A percentile compares a stretch with the other conserved stretches of the same genome.
phyloP scores from a whole-genome alignment of 176 grass and related monocot genomes.

The Zea mays region DNA sequence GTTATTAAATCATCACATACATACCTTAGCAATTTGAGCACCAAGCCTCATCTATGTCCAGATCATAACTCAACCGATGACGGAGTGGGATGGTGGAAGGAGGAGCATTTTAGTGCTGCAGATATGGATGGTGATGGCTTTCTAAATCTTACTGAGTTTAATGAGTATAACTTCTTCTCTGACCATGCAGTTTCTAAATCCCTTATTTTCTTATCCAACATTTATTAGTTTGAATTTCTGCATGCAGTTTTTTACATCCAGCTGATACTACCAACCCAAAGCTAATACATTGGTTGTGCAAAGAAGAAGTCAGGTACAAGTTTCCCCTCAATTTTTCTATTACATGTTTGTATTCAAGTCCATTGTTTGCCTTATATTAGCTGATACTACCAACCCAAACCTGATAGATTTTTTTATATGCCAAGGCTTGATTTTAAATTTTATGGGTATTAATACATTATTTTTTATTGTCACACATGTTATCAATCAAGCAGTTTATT shows the following conservation, averaged over 20 bases:
- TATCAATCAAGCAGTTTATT: no score
- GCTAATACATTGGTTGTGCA: constrained; percentile 80
- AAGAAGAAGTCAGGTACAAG: constrained; percentile 87
- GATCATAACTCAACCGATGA: constrained; percentile 80
- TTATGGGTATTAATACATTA: no score
- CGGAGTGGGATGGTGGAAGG: constrained; percentile 87
- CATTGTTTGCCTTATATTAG: constrained; percentile 30
- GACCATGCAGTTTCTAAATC: background rate
- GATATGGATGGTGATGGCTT: constrained; percentile 69
- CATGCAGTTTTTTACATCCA: constrained; percentile 87
- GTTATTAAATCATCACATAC: constrained; percentile 5
- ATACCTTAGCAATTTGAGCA: constrained; percentile 20
- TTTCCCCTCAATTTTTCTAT: background rate
- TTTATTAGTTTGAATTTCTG: constrained; percentile 33
- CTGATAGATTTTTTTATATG: no score
- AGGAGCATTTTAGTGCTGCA: constrained; percentile 79
- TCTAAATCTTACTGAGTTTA: constrained; percentile 89
- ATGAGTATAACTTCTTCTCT: constrained; percentile 62
- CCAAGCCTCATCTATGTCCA: constrained; percentile 42
- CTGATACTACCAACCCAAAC: no score
- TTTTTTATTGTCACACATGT: no score
- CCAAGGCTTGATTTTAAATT: no score
- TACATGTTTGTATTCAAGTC: constrained; percentile 16
- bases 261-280: constrained; percentile 77
- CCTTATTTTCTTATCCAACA: constrained; percentile 32